Conservation (phyloP, 805 yeast genomes). For the Peterozyma toletana region DNA sequence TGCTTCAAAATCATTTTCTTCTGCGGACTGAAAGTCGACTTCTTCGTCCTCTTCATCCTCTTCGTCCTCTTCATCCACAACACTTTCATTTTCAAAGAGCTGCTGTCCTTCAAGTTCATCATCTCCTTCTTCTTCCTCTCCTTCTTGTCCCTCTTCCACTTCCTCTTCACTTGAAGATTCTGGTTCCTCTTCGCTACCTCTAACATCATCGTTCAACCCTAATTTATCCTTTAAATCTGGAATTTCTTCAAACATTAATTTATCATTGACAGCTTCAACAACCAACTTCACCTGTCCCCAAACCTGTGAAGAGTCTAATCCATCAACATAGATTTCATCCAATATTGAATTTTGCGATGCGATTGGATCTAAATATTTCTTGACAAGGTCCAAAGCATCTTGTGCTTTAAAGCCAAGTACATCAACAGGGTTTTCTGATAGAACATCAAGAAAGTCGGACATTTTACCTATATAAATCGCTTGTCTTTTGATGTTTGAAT, state of each 20-base stretch:
- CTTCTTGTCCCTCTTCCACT: constrained; percentile 29
- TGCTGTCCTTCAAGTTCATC: constrained; percentile 15
- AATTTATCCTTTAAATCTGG: constrained; percentile 37
- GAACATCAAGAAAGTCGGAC: constrained; percentile 11
- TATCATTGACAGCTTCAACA: constrained; percentile 68
- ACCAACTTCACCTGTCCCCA: constrained; percentile 91
- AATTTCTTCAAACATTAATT: constrained; percentile 48
- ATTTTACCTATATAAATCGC: neutral
- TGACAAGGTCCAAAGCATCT: constrained; percentile 27
- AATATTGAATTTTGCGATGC: constrained; percentile 43
- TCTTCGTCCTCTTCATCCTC: constrained; percentile 12
- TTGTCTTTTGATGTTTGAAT: neutral
- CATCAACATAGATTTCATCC: constrained; percentile 79
- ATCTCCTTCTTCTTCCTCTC: constrained; percentile 18
- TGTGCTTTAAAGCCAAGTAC: constrained; percentile 13
- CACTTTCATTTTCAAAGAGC: constrained; percentile 12
- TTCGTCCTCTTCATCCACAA: constrained; percentile 20
- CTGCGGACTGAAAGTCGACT: constrained; percentile 9
- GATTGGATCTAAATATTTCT: constrained; percentile 52
- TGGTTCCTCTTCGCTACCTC: constrained; percentile 13
- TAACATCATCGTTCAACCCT: constrained; percentile 18
- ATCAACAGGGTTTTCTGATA: constrained; percentile 12
- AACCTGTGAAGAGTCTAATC: constrained; percentile 83
- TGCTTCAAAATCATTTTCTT: constrained; percentile 8
- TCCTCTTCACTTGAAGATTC: constrained; percentile 22